Evolutionary conservation across 106 monocot species (phyloP).

Genomic region (Phalaenopsis aphrodite): DNA sequence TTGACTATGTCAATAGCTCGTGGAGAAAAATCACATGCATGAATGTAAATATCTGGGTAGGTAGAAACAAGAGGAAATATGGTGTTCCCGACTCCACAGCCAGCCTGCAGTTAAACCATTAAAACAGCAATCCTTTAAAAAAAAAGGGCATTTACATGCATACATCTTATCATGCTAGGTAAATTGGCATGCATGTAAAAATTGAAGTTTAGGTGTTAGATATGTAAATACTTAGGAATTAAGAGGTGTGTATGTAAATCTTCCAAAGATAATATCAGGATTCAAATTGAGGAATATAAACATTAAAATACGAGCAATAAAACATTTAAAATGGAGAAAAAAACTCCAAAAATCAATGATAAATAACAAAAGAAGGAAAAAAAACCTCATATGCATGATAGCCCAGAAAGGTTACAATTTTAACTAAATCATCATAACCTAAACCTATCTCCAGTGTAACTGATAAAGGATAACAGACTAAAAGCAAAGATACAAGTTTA

Average conservation of each 20-base stretch:
- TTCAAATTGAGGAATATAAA: slow-evolving; percentile 1
- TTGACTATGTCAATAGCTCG: slow-evolving; percentile 88
- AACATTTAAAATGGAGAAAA: background rate
- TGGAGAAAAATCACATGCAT: slow-evolving; percentile 92
- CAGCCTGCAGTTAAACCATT: slow-evolving; percentile 44
- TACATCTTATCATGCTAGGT: too few relatives aligned
- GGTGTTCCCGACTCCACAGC: slow-evolving; percentile 94
- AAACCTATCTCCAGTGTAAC: too few relatives aligned
- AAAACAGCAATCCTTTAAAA: background rate
- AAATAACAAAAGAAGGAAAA: background rate
- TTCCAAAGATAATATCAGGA: background rate
- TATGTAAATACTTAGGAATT: too few relatives aligned
- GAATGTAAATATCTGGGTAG: slow-evolving; percentile 58
- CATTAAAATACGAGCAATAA: background rate
- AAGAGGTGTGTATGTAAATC: too few relatives aligned
- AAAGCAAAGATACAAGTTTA: too few relatives aligned
- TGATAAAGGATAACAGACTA: too few relatives aligned
- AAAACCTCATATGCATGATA: background rate
- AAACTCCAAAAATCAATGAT: background rate
- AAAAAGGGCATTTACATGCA: background rate
- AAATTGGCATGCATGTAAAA: too few relatives aligned
- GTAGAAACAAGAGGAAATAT: slow-evolving; percentile 69
- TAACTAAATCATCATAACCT: too few relatives aligned
- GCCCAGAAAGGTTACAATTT: too few relatives aligned
- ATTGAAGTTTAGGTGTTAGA: too few relatives aligned